Evolutionary conservation across 2,329 filamentous ascomycete species (phyloP).

Genomic region (Blastomyces emzantsi): DNA sequence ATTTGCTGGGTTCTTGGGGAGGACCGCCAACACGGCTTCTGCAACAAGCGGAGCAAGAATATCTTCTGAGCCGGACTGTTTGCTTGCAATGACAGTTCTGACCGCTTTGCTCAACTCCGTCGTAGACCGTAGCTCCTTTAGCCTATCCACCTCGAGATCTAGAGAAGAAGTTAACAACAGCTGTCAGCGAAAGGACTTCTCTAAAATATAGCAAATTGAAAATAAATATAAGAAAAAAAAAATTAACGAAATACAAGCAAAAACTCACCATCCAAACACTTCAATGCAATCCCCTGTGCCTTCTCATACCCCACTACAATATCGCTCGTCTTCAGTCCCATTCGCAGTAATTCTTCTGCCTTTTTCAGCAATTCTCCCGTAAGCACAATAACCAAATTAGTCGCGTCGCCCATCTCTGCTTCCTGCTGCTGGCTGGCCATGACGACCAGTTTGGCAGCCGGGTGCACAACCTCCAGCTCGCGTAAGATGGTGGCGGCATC

Average conservation of each 20-base stretch:
- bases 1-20: conserved; percentile 89
- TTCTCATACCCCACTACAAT: conserved; percentile 94
- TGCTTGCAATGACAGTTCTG: conserved; percentile 88
- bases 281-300: conserved; percentile 79
- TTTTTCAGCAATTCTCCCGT: conserved; percentile 94
- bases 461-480: conserved; percentile 96
- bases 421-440: conserved; percentile 99
- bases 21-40: conserved; percentile 71
- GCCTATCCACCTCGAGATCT: conserved; percentile 84
- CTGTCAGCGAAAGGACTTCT: conserved; percentile 12
- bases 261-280: conserved; percentile 61
- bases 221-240: no score
- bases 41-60: conserved; percentile 78
- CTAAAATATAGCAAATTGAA: not conserved
- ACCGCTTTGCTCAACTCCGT: conserved; percentile 90
- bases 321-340: conserved; percentile 98
- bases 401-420: conserved; percentile 97
- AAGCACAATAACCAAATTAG: conserved; percentile 91
- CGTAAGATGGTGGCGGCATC: conserved; percentile 95
- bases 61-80: conserved; percentile 91
- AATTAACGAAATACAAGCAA: not conserved
- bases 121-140: conserved; percentile 71
- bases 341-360: conserved; percentile 88
- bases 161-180: conserved; percentile 4
- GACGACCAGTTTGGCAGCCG: conserved; percentile 91